Conservation (phyloP, 106 monocot species). For the Ottelia alismoides region DNA sequence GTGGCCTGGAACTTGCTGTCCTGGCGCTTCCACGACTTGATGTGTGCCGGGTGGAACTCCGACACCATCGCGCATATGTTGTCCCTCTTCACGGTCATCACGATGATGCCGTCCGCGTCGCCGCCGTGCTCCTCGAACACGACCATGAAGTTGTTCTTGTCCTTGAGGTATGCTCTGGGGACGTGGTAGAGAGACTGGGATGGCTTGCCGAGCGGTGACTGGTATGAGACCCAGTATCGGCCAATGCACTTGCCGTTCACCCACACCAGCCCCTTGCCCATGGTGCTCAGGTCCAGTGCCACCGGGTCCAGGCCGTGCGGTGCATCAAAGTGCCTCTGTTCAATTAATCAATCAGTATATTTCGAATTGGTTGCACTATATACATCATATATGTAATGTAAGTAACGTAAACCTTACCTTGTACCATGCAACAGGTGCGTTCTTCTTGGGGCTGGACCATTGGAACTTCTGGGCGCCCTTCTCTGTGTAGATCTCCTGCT, state of each 20-base stretch:
- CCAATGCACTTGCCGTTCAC: constrained; percentile 60
- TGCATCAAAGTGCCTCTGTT: constrained; percentile 51
- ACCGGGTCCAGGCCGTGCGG: constrained; percentile 59
- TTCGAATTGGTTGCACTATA: neutral
- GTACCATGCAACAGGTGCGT: constrained; percentile 28
- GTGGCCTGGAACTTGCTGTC: constrained; percentile 14
- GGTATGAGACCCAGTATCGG: constrained; percentile 66
- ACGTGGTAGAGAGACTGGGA: constrained; percentile 77
- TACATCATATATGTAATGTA: neutral
- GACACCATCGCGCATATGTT: constrained; percentile 57
- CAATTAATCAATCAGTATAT: neutral
- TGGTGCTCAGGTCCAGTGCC: constrained; percentile 53
- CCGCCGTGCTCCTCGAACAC: constrained; percentile 66
- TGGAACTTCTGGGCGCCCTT: constrained; percentile 11
- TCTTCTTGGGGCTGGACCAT: constrained; percentile 17
- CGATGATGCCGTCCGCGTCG: constrained; percentile 29
- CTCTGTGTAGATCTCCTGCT: constrained; percentile 16
- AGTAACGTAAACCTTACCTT: constrained; percentile 11
- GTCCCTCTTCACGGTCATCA: constrained; percentile 62
- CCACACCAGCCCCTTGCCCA: constrained; percentile 65
- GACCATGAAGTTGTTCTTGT: constrained; percentile 38
- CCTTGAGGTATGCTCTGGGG: constrained; percentile 57
- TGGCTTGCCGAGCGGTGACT: constrained; percentile 46
- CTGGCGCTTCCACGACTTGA: constrained; percentile 28
- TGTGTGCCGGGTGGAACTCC: constrained; percentile 35